Percentiles rank a stretch among this genome's conserved stretches.
Conservation (phyloP, 306 rosid genomes). For the Inga leiocalycina region DNA sequence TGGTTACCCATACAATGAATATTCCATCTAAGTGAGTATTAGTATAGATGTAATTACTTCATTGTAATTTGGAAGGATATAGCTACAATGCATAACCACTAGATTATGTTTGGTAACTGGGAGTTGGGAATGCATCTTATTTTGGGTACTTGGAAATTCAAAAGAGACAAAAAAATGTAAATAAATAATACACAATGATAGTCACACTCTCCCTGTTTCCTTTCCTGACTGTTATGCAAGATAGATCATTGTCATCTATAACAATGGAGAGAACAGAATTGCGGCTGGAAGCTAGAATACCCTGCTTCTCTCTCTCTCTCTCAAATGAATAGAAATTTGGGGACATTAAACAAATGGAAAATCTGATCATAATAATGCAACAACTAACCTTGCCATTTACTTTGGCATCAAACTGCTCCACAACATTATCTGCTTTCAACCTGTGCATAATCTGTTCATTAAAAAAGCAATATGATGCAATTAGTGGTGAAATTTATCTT, state of each 20-base stretch:
- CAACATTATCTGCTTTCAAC: slow-evolving; percentile 62
- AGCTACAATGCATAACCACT: neutral
- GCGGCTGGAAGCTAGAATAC: neutral
- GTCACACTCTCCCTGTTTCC: neutral
- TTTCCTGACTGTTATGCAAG: neutral
- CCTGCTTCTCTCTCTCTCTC: neutral
- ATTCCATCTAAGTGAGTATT: neutral
- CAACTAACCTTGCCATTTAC: slow-evolving; percentile 77
- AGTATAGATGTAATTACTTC: neutral
- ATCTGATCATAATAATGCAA: neutral
- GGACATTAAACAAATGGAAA: neutral
- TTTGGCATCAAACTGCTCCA: slow-evolving; percentile 81
- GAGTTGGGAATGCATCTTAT: neutral
- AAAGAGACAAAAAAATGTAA: neutral
- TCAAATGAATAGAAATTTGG: neutral
- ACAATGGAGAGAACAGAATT: neutral
- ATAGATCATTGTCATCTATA: neutral
- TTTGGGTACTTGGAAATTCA: neutral
- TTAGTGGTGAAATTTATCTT: neutral
- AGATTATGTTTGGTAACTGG: neutral
- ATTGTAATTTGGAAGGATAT: neutral
- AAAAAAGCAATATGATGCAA: slow-evolving; percentile 27
- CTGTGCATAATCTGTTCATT: slow-evolving; percentile 56
- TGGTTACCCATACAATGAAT: neutral
- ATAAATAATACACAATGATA: neutral